A percentile compares a stretch with the other conserved stretches of the same genome.
Conservation (phyloP, 1,284 basidiomycete species). For the Polyporus tsugae region DNA sequence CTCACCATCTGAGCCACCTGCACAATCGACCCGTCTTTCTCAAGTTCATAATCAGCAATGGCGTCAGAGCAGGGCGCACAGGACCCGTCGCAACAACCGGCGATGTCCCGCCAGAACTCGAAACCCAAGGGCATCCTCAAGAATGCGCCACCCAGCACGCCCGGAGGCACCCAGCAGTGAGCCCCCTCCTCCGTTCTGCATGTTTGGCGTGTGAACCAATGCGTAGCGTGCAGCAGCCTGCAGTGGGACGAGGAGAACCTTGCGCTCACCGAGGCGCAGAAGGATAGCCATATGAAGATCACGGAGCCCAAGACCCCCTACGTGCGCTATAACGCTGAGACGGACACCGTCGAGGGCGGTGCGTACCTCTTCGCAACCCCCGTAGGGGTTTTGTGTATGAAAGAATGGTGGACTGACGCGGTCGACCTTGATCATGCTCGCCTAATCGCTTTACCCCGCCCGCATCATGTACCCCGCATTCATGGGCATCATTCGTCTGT, state of each 20-base stretch:
- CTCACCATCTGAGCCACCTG: neutral
- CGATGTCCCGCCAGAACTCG: constrained; percentile 46
- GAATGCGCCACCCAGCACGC: constrained; percentile 67
- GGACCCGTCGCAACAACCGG: constrained; percentile 32
- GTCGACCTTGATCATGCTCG: neutral
- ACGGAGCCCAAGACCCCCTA: constrained; percentile 97
- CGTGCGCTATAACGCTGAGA: constrained; percentile 88
- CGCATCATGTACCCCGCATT: neutral
- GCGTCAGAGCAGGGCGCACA: constrained; percentile 20
- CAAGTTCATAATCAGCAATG: constrained; percentile 10
- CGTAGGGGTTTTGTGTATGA: neutral
- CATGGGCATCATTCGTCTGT: constrained; percentile 4
- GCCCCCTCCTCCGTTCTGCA: constrained; percentile 16
- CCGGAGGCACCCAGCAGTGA: constrained; percentile 53
- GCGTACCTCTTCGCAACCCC: constrained; percentile 40
- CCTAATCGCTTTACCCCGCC: neutral
- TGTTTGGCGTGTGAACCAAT: neutral
- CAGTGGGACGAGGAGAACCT: constrained; percentile 96
- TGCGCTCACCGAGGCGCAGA: constrained; percentile 88
- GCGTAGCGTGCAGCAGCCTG: constrained; percentile 51
- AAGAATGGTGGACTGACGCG: neutral
- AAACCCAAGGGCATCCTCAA: constrained; percentile 88
- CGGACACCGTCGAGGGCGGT: constrained; percentile 85
- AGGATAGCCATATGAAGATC: constrained; percentile 96
- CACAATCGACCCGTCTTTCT: neutral